phyloP scores from a whole-genome alignment of 164 flowering plant species.

The Cinnamomum micranthum region DNA sequence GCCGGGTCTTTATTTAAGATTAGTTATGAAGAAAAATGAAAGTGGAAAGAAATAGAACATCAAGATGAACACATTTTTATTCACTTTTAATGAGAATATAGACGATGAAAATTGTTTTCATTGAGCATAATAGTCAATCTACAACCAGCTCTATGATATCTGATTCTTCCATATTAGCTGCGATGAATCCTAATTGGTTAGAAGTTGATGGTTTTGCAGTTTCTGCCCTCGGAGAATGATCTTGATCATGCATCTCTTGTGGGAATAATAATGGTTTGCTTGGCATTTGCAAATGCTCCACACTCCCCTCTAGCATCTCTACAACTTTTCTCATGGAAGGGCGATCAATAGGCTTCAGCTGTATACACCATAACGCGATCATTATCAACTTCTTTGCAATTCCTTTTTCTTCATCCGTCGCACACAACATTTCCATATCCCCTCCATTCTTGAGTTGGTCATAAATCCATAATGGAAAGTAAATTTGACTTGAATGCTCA shows the following conservation, averaged over 20 bases:
- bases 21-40: too few relatives aligned
- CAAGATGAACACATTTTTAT: too few relatives aligned
- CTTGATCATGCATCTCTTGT: not conserved
- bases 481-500: conserved; percentile 3
- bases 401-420: not conserved
- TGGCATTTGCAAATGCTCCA: not conserved
- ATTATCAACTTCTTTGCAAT: conserved; percentile 1
- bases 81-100: too few relatives aligned
- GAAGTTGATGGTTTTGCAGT: too few relatives aligned
- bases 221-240: not conserved
- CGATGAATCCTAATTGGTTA: too few relatives aligned
- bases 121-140: too few relatives aligned
- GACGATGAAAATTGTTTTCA: too few relatives aligned
- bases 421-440: not conserved
- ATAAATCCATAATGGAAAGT: conserved; percentile 11
- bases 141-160: too few relatives aligned
- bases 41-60: too few relatives aligned
- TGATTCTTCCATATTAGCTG: too few relatives aligned
- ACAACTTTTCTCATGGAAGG: conserved; percentile 5
- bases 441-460: not conserved
- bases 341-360: conserved; percentile 1
- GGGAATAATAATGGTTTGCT: conserved; percentile 3
- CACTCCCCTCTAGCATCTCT: not conserved
- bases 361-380: not conserved
- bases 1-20: too few relatives aligned